Base-by-base conservation (phyloP, 805 yeast species). In the Sungouiella blattae region DNA sequence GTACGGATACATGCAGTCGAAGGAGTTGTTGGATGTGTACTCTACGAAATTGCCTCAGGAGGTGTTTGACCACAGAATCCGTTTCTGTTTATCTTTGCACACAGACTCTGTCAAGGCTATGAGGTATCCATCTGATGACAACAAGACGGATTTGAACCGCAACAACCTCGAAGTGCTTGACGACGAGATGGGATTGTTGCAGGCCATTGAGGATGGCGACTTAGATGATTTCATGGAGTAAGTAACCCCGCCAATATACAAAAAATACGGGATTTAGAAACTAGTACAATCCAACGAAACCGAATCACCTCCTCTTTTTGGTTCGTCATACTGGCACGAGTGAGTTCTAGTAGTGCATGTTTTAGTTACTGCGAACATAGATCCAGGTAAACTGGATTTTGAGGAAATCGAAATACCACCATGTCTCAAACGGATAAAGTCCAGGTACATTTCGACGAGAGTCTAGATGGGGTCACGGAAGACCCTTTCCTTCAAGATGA, bases 51-150 rank as follows among this genome's bases (percentile, higher is more conserved):
- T 80, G 52, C 98, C 99, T 22, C 96, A 87, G 62, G 67, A 64
- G 11, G 84, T 87, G 40, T 87, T 87, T 64, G 89, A 91, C 64
- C 95, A 87, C 60, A 83, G 99, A 71, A 91, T 93, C 60, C 78
- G 79, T 50, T 94, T 93, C 62, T 91, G 96, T 55, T 83, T 87
- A 65, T 75, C 83, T 30, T 73, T 91, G 47, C 95, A 91, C 64
- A 87, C 88, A 50, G 97, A 91, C 52, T 78, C 87, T 59, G 94
- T 91, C 40, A 85, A 87, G 64, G 87, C 95, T 6, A 87, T 93
- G 97, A 78, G 97, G 52, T 93, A 87, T 62, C 95, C 96, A 7
- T 51, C 57, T 24, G 69, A 65, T 41, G 62, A 59, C 26, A 48
- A 49, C 38, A 61, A 63, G 44, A 39, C 43, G 9, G 67, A 62